Base-by-base conservation (phyloP, 2,329 filamentous ascomycete species). In the Keithomyces neogunnii region DNA sequence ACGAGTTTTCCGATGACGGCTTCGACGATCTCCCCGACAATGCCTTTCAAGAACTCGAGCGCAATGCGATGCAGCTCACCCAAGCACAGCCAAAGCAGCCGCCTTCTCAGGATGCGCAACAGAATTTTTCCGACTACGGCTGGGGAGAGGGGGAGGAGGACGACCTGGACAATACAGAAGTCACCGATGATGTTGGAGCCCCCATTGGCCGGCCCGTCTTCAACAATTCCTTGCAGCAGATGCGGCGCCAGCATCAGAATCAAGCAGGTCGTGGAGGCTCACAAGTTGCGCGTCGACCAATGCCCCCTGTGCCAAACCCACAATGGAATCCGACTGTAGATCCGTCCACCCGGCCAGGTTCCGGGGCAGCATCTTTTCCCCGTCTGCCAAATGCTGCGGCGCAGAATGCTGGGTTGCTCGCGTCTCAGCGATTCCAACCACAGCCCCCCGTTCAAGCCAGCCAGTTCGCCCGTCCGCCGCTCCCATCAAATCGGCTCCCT, bases 1-100 rank as follows among this genome's bases (percentile, higher is more conserved):
- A 83, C 68, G 77, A 80, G 55, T 85, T 82, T 62, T 80, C 75
- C 53, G 82, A 85, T 62, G 82, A 84, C 62, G 81, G 75, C 54
- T 73, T 86, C 58, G 81, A 86, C 63, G 73, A 77, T 40, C 68
- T 86, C 42, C 78, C 81, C 56, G 72, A 76, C 55, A 74, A 76
- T 55, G 72, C 72, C 45, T 69, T 86, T 3, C 73, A 80, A 58
- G 80, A 84, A 62, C 77, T 86, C 55, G 83, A 86, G 62, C 76
- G 78, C 59, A 76, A 78, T 60, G 82, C 82, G 39, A 80, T 85
- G 56, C 77, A 78, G 57, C 75, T 75, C 57, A 85, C 82, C 4
- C 80, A 83, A 57, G 72, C 69, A 35, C 59, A 57, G 13, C 38
- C 31, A 36, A 60, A 56, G 26, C 60, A 57, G 13, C 55, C 48